Evolutionary conservation across 108 stramenopile species (phyloP).

Genomic region (Stephanodiscus triporus): DNA sequence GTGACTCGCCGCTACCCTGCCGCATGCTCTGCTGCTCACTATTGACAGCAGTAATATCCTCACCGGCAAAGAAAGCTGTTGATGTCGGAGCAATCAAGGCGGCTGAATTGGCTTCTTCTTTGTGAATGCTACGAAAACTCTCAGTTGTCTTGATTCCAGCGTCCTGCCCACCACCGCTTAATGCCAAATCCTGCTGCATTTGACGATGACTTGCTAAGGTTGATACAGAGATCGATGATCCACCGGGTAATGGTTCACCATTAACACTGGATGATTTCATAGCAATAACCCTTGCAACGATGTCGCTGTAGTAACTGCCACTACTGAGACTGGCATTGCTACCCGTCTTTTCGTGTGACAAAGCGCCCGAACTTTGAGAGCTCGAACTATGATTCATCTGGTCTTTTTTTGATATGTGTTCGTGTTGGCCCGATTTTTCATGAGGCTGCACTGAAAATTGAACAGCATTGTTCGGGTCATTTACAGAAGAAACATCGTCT

Average conservation of each 20-base stretch:
- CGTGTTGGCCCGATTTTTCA: background rate
- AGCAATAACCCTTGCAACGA: slow-evolving; percentile 18
- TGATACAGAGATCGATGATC: background rate
- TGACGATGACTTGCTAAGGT: background rate
- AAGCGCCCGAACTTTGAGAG: background rate
- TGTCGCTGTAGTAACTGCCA: slow-evolving; percentile 25
- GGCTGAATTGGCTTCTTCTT: background rate
- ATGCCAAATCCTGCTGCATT: slow-evolving; percentile 7
- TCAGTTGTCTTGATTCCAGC: slow-evolving; percentile 16
- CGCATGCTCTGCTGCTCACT: background rate
- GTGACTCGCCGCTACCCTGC: slow-evolving; percentile 17
- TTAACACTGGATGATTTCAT: slow-evolving; percentile 1
- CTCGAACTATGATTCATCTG: background rate
- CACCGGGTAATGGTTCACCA: background rate
- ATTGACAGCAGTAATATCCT: background rate
- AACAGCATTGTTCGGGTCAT: slow-evolving; percentile 4
- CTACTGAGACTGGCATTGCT: background rate
- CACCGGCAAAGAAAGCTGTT: background rate
- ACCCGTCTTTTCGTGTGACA: background rate
- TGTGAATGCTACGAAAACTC: slow-evolving; percentile 2
- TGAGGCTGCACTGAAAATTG: background rate
- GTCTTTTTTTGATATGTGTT: background rate
- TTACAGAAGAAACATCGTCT: slow-evolving; percentile 16
- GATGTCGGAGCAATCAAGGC: background rate
- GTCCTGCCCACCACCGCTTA: slow-evolving; percentile 9